Percentiles rank a stretch among this genome's conserved stretches.
Conservation (phyloP, 2,329 filamentous ascomycete genomes). For the Mycosphaerella arachidis region DNA sequence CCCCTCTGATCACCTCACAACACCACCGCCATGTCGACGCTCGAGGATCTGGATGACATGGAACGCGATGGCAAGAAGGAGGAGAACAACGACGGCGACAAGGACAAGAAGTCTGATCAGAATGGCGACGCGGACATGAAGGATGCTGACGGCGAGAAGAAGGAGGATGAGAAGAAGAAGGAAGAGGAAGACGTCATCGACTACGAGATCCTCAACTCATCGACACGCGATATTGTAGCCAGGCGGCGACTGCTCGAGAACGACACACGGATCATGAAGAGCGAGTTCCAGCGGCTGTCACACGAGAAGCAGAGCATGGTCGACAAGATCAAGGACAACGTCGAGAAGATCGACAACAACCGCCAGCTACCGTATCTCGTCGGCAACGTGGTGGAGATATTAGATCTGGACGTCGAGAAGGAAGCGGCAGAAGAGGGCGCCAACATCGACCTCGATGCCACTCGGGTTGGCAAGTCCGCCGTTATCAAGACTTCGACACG, state of each 20-base stretch:
- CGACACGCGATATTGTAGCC: conserved; percentile 90
- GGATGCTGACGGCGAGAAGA: conserved; percentile 62
- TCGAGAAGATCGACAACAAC: conserved; percentile 99
- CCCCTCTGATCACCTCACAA: not conserved
- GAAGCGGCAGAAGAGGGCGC: conserved; percentile 97
- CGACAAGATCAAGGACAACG: conserved; percentile 98
- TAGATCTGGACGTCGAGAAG: conserved; percentile 92
- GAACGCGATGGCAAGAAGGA: conserved; percentile 72
- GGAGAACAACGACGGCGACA: conserved; percentile 54
- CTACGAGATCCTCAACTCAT: conserved; percentile 86
- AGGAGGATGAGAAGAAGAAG: conserved; percentile 58
- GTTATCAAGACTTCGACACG: conserved; percentile 99
- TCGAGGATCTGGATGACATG: conserved; percentile 87
- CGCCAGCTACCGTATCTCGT: conserved; percentile 97
- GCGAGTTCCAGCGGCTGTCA: conserved; percentile 86
- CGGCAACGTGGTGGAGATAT: conserved; percentile 93
- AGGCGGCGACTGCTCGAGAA: conserved; percentile 91
- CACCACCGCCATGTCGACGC: conserved; percentile 67
- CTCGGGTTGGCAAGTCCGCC: conserved; percentile 92
- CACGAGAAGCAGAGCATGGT: conserved; percentile 96
- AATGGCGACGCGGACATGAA: conserved; percentile 83
- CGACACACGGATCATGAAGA: conserved; percentile 97
- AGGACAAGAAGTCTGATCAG: conserved; percentile 53
- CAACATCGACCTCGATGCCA: conserved; percentile 97
- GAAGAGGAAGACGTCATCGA: conserved; percentile 79